phyloP scores from a whole-genome alignment of 192 early-diverging fungal genomes.

The Rhizoclosmatium sp. region DNA sequence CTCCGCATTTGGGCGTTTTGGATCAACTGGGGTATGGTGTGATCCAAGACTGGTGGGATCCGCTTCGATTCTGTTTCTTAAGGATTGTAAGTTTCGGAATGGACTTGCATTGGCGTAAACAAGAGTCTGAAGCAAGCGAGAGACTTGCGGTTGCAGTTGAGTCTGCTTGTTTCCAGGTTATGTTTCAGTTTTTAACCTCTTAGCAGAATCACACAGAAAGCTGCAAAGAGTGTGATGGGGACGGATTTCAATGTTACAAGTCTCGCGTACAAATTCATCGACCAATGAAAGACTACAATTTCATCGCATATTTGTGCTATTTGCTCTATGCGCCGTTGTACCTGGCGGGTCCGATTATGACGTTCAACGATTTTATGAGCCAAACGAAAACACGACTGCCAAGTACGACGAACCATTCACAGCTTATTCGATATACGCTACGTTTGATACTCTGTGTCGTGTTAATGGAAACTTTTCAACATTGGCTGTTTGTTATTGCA shows the following conservation, averaged over 20 bases:
- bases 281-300: conserved; percentile 71
- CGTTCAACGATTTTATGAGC: conserved; percentile 90
- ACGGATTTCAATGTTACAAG: conserved; percentile 4
- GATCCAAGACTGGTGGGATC: conserved; percentile 83
- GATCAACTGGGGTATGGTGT: conserved; percentile 73
- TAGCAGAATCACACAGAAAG: conserved; percentile 39
- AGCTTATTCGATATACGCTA: conserved; percentile 63
- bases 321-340: conserved; percentile 91
- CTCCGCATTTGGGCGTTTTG: conserved; percentile 31
- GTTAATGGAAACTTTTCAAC: conserved; percentile 89
- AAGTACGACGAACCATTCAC: not conserved
- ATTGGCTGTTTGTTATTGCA: conserved; percentile 88
- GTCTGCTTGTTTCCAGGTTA: no score
- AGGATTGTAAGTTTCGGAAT: conserved; percentile 91
- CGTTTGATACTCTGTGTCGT: conserved; percentile 72
- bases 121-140: no score
- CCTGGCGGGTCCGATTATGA: conserved; percentile 93
- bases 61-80: conserved; percentile 90
- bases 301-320: conserved; percentile 81
- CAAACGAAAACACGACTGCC: conserved; percentile 63
- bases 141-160: no score
- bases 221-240: conserved; percentile 41
- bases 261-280: conserved; percentile 20
- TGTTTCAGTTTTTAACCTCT: no score
- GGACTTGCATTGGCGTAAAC: conserved; percentile 87